A percentile compares a stretch with the other conserved stretches of the same genome.
Conservation (phyloP, 495 filamentous ascomycete genomes). For the Xylaria longipes region DNA sequence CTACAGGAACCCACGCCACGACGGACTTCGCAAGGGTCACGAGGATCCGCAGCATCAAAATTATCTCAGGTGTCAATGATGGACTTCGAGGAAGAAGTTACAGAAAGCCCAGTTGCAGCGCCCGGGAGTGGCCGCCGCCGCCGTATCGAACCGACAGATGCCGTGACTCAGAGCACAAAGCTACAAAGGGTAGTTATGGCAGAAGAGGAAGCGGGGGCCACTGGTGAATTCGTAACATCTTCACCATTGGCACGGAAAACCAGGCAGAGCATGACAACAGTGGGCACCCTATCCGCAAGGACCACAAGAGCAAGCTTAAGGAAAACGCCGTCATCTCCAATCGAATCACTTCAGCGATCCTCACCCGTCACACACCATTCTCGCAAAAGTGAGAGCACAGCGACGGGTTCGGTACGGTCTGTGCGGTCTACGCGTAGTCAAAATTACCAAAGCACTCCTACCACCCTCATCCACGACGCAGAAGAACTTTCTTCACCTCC, state of each 20-base stretch:
- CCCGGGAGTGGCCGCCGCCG: constrained; percentile 55
- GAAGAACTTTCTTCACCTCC: constrained; percentile 41
- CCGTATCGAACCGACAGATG: constrained; percentile 35
- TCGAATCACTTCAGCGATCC: constrained; percentile 21
- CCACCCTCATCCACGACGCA: constrained; percentile 13
- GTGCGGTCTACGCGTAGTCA: constrained; percentile 35
- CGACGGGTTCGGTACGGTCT: constrained; percentile 30
- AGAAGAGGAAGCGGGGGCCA: constrained; percentile 32
- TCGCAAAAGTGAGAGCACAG: constrained; percentile 31
- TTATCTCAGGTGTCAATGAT: constrained; percentile 25
- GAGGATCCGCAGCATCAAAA: constrained; percentile 27
- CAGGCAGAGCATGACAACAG: constrained; percentile 37
- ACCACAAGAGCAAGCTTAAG: constrained; percentile 26
- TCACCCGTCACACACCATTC: constrained; percentile 27
- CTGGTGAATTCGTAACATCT: constrained; percentile 40
- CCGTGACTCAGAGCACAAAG: constrained; percentile 38
- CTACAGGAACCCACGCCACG: constrained; percentile 23
- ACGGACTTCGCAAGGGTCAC: constrained; percentile 8
- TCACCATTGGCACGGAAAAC: constrained; percentile 50
- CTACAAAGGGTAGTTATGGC: constrained; percentile 42
- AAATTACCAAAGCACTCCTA: constrained; percentile 28
- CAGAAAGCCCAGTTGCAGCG: constrained; percentile 55
- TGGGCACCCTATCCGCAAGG: constrained; percentile 30
- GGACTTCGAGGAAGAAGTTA: constrained; percentile 48
- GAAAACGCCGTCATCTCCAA: constrained; percentile 22